A percentile compares a stretch with the other conserved stretches of the same genome.
Conservation (phyloP, 306 rosid species). For the Prunus dulcis region DNA sequence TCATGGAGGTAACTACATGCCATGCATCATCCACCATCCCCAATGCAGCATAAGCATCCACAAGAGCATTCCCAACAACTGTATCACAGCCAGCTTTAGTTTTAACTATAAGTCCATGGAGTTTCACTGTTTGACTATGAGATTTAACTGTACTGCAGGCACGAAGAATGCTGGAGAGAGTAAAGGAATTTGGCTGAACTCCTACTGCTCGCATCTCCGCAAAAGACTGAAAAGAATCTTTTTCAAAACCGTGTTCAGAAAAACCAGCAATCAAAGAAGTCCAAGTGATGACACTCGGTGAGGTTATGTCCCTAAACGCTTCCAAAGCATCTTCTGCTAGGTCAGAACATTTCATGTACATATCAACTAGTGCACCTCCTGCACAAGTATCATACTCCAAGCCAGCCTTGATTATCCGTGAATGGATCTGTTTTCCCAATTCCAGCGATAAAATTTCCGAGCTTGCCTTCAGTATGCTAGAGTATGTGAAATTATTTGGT, state of each 20-base stretch:
- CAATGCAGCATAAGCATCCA: conserved; percentile 61
- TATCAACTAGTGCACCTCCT: conserved; percentile 59
- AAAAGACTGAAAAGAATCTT: conserved; percentile 40
- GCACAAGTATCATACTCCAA: conserved; percentile 48
- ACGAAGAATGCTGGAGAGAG: conserved; percentile 48
- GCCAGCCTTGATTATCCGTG: conserved; percentile 43
- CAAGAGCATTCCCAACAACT: conserved; percentile 65
- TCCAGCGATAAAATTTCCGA: conserved; percentile 40
- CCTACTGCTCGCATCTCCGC: conserved; percentile 55
- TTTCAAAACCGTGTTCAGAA: conserved; percentile 50
- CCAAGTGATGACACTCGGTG: conserved; percentile 61
- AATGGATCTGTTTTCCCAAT: conserved; percentile 59
- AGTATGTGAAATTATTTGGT: conserved; percentile 59
- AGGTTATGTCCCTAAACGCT: conserved; percentile 46
- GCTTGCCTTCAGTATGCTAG: conserved; percentile 49
- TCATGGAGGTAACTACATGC: conserved; percentile 45
- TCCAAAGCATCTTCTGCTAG: conserved; percentile 32
- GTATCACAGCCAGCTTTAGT: conserved; percentile 35
- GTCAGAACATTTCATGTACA: conserved; percentile 65
- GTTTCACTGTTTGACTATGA: conserved; percentile 36
- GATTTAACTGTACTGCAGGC: conserved; percentile 43
- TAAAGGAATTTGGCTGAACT: conserved; percentile 52
- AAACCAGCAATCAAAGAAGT: conserved; percentile 67
- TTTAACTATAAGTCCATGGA: conserved; percentile 56
- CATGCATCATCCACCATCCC: conserved; percentile 50